Percentiles rank a stretch among this genome's conserved stretches.
phyloP scores from a whole-genome alignment of 2,329 filamentous ascomycete species.

The Hymenoscyphus fructigenus region DNA sequence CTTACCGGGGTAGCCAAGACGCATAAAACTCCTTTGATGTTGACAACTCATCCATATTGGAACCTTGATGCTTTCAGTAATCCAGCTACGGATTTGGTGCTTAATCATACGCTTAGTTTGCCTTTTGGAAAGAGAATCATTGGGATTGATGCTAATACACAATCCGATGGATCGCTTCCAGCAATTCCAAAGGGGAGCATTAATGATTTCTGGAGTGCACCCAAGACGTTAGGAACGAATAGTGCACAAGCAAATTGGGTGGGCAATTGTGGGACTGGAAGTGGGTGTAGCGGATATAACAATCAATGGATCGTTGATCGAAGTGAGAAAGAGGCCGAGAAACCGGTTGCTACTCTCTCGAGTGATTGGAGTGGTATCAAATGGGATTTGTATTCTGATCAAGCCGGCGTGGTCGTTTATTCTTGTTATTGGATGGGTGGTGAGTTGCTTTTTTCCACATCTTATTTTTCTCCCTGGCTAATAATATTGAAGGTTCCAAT shows the following conservation, averaged over 20 bases:
- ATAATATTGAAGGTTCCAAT: slow-evolving; percentile 30
- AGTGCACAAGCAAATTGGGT: slow-evolving; percentile 58
- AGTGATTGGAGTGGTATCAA: slow-evolving; percentile 78
- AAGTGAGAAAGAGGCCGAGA: slow-evolving; percentile 38
- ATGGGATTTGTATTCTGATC: slow-evolving; percentile 77
- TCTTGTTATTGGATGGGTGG: slow-evolving; percentile 59
- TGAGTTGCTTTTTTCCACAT: slow-evolving; percentile 24
- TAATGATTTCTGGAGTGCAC: slow-evolving; percentile 77
- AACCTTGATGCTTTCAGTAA: slow-evolving; percentile 78
- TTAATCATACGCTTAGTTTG: slow-evolving; percentile 71
- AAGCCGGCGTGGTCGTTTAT: slow-evolving; percentile 88
- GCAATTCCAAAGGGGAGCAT: slow-evolving; percentile 64
- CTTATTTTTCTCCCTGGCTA: neutral
- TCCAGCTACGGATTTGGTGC: slow-evolving; percentile 55
- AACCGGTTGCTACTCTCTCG: slow-evolving; percentile 59
- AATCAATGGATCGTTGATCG: slow-evolving; percentile 51
- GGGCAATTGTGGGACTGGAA: slow-evolving; percentile 76
- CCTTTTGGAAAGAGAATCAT: slow-evolving; percentile 70
- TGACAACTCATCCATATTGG: slow-evolving; percentile 63
- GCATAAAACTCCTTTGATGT: slow-evolving; percentile 77
- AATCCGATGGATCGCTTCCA: slow-evolving; percentile 71
- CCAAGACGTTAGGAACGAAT: slow-evolving; percentile 72
- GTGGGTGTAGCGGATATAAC: slow-evolving; percentile 75
- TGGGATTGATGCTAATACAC: slow-evolving; percentile 65
- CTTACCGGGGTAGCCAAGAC: slow-evolving; percentile 69